Base-by-base conservation (phyloP, 73 alveolate genomes). In the Paramecium primaurelia region DNA sequence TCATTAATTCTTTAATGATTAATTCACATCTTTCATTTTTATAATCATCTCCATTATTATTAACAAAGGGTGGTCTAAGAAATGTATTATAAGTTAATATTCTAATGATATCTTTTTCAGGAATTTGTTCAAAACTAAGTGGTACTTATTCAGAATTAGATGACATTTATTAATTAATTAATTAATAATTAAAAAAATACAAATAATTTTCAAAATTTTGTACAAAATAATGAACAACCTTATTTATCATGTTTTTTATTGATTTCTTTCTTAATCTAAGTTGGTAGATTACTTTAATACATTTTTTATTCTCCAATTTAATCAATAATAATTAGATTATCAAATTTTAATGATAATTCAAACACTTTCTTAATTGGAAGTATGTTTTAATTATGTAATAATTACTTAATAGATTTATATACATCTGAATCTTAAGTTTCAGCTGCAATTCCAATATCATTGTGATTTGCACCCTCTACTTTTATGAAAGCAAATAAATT, bases 21-120 rank as follows among this genome's bases (percentile, higher is more conserved):
- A 95, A 22, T 84, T 93, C 59, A 92, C 93, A 83, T 95, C 99
- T 93, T 37, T 93, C 97, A 90, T 98, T 97, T 86, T 97, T 98
- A 86, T 93, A 93, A 86, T 97, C 99, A 11, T 89, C 88, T 51
- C 93, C 94, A 88, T 97, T 97, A 34, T 96, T 96, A 28, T 94
- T 94, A 1, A 97, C 95, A 2, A 97, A 97, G 1, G 99, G 99
- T 18, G 99, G 99, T 20, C 99, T 93, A 86, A 96, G 77, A 91
- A 96, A 98, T 51, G 96, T 71, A 93, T 98, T 98, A 86, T 95
- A 97, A 32, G 99, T 96, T 51, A 97, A 94, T 60, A 97, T 38
- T 49, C 77, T 94, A 42, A 97, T 71, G 18, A 73, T 40, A 18
- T 93, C 47, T 47, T 80, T 45, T 6, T 40, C 64, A 47, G 91